A percentile compares a stretch with the other conserved stretches of the same genome.
Conservation (phyloP, 495 filamentous ascomycete genomes). For the Penicillium mononematosum region DNA sequence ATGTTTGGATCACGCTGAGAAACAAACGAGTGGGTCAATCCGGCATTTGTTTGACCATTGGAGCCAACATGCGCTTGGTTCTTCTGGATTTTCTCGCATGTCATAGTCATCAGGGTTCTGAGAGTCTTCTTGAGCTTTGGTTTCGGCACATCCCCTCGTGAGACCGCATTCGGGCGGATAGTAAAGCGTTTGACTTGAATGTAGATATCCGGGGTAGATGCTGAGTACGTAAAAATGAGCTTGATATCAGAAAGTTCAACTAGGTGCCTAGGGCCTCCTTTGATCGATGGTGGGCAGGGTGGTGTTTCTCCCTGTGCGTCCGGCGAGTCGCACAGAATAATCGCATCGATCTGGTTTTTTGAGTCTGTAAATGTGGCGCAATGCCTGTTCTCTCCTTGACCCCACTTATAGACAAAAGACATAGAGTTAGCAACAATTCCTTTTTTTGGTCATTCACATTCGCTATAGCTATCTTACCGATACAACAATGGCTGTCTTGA, state of each 20-base stretch:
- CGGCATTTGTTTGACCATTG: neutral
- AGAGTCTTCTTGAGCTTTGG: slow-evolving; percentile 24
- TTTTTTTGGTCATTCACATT: no score
- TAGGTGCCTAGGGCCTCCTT: slow-evolving; percentile 27
- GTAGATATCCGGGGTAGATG: slow-evolving; percentile 25
- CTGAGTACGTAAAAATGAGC: slow-evolving; percentile 37
- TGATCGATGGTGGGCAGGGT: slow-evolving; percentile 18
- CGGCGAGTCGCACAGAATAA: slow-evolving; percentile 28
- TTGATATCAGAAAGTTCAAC: slow-evolving; percentile 42
- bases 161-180: slow-evolving; percentile 29
- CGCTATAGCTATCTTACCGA: slow-evolving; percentile 19
- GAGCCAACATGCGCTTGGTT: neutral
- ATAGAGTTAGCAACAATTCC: neutral
- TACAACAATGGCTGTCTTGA: slow-evolving; percentile 22
- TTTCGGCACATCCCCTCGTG: slow-evolving; percentile 23
- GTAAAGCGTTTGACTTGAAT: slow-evolving; percentile 40
- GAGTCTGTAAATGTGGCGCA: slow-evolving; percentile 39
- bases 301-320: slow-evolving; percentile 17
- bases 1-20: neutral
- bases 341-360: slow-evolving; percentile 39
- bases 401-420: slow-evolving; percentile 23
- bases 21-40: neutral
- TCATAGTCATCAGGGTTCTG: slow-evolving; percentile 19
- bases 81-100: slow-evolving; percentile 8
- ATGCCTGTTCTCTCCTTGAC: slow-evolving; percentile 13